Base-by-base conservation (phyloP, 768 basidiomycete species). In the Porpolomopsis calyptriformis region DNA sequence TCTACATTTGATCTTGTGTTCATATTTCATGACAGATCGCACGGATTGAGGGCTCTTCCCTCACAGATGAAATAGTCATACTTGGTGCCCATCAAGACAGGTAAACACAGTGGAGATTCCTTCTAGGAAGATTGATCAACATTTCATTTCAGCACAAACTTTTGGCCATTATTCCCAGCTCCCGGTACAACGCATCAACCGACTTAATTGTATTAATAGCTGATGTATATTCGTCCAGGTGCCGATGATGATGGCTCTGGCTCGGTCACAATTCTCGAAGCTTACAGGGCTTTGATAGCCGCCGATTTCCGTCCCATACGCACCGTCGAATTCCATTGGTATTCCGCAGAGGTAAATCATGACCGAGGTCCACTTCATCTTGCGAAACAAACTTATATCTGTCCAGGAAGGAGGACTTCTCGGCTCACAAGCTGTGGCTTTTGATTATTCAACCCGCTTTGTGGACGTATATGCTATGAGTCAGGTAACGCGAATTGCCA, bases 401-500 rank as follows among this genome's bases (percentile, higher is more conserved):
- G 33, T 49, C 37, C 52, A 85, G 85, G 86, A 89, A 66, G 83
- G 78, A 42, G 88, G 88, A 10, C 74, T 90, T 29, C 76, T 90
- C 44, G 92, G 92, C 33, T 90, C 86, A 29, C 91, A 93, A 63
- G 92, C 91, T 14, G 76, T 97, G 42, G 90, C 90, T 29, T 68
- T 71, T 53, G 73, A 76, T 49, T 96, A 94, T 58, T 78, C 77
- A 56, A 57, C 65, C 19, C 72, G 73, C 47, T 66, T 65, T 4
- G 73, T 74, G 45, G 79, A 83, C 55, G 84, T 90, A 50, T 63
- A 82, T 53, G 86, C 82, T 41, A 89, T 89, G 85, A 80, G 80
- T 57, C 87, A 89, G 72, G 84, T 85, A 61, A 34, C 53, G 48
- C 18, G 33, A 19, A 49, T 41, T 46, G 25, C 26, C 11, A 19